Evolutionary conservation across 129 eudicot species (phyloP).

Genomic region (Silybum marianum): DNA sequence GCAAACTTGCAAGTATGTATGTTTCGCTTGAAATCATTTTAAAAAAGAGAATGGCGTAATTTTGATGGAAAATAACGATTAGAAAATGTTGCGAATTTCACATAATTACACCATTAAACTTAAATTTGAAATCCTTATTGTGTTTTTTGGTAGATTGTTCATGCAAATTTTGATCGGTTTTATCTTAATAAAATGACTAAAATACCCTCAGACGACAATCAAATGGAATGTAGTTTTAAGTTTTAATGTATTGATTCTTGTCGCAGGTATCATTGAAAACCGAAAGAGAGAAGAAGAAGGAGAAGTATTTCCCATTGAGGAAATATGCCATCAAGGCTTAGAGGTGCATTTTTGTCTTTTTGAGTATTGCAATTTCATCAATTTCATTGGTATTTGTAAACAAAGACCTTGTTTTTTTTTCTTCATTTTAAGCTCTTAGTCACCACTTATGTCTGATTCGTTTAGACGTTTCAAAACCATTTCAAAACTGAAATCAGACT

Average conservation of each 20-base stretch:
- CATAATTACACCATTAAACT: neutral
- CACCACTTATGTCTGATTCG: no score
- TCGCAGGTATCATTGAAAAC: conserved; percentile 2
- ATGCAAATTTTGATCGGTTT: neutral
- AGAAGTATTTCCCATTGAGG: conserved; percentile 9
- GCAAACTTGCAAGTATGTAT: neutral
- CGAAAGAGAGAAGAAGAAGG: conserved; percentile 13
- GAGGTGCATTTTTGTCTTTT: neutral
- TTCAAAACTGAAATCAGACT: no score
- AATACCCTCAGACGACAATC: neutral
- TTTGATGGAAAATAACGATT: neutral
- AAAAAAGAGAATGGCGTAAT: neutral
- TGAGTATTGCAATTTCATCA: neutral
- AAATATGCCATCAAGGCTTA: neutral
- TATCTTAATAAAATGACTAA: neutral
- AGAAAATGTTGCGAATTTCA: neutral
- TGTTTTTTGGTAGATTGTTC: neutral
- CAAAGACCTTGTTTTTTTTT: no score
- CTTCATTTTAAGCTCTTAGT: no score
- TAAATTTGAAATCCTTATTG: neutral
- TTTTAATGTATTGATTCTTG: neutral
- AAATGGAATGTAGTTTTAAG: neutral
- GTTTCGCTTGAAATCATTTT: neutral
- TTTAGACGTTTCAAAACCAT: no score
- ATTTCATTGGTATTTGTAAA: neutral